Evolutionary conservation across 1,284 basidiomycete species (phyloP), one percentile per base, ranked within the genome.

Genomic region (Neolentinus lepideus): DNA sequence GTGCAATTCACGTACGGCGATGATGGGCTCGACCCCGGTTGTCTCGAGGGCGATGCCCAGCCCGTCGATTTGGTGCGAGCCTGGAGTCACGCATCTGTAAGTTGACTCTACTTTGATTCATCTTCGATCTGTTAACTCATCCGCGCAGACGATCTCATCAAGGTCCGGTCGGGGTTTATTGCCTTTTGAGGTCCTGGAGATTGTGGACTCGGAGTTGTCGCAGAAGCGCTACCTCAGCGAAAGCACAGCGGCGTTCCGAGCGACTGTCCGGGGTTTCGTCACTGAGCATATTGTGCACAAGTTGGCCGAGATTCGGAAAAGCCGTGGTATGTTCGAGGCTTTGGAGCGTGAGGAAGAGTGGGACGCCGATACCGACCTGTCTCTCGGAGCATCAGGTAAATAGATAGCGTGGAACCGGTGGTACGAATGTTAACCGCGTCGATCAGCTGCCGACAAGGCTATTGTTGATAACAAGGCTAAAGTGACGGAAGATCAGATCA

Each of bases 1-100:
- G 96, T 99, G 2, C 97, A 99, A 66, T 99, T 99, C 74, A 80
- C 84, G 48, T 99, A 98, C 66, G 97, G 97, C 48, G 95, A 98
- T 65, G 97, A 99, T 69, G 96, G 94, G 53, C 78, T 99, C 45
- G 97, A 99, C 70, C 97, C 97, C 1, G 95, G 94, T 36, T 96
- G 94, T 66, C 77, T 96, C 31, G 96, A 98, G 69, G 95, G 94
- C 52, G 93, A 98, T 63, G 90, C 92, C 14, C 89, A 90, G 59
- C 97, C 97, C 0, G 84, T 99, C 58, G 94, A 96, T 62, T 90
- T 94, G 60, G 79, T 84, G 45, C 81, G 97, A 55, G 87, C 92
- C 27, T 94, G 96, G 89, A 84, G 75, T 50, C 95, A 98, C 73
- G 89, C 94, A 52, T 75, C 83, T 65, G 94, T 94, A 66, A 67